Evolutionary conservation across 192 early-diverging fungal genomes (phyloP), one percentile per base, ranked within the genome.

Genomic region (Diversispora epigaea): DNA sequence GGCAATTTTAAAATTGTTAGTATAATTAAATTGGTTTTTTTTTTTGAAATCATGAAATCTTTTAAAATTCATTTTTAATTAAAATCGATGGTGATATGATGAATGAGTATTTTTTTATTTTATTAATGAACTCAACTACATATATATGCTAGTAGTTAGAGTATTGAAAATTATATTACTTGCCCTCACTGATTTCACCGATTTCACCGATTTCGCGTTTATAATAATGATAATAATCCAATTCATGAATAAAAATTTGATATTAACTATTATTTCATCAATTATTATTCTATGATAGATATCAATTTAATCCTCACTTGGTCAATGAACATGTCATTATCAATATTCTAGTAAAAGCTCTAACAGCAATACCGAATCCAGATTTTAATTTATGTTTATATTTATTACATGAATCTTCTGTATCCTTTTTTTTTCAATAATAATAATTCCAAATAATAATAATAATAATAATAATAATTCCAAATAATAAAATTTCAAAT

Each of bases 301-400:
- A 96, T 85, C 96, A 97, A 80, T 97, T 97, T 85, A 96, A 96
- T 80, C 90, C 91, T 8, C 80, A 90, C 43, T 85, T 89, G 78
- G 78, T 88, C 66, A 94, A 93, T 79, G 84, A 89, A 19, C 82
- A 86, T 68, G 86, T 91, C 25, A 85, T 95, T 66, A 84, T 81
- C 78, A 89, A 88, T 72, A 92, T 96, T 70, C 86, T 96, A 71
- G 84, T 86, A 70, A 94, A 96, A 77, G 89, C 94, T 41, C 82
- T 96, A 52, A 93, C 91, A 12, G 92, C 93, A 50, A 82, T 94
- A 56, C 91, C 91, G 49, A 91, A 89, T 77, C 88, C 93, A 21
- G 95, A 96, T 80, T 98, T 96, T 80, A 93, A 94, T 84, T 86
- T 96, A 56, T 94, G 92, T 84, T 81, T 95, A 54, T 95, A 92